phyloP scores from a whole-genome alignment of 2,329 filamentous ascomycete genomes.

The Talaromyces amestolkiae region DNA sequence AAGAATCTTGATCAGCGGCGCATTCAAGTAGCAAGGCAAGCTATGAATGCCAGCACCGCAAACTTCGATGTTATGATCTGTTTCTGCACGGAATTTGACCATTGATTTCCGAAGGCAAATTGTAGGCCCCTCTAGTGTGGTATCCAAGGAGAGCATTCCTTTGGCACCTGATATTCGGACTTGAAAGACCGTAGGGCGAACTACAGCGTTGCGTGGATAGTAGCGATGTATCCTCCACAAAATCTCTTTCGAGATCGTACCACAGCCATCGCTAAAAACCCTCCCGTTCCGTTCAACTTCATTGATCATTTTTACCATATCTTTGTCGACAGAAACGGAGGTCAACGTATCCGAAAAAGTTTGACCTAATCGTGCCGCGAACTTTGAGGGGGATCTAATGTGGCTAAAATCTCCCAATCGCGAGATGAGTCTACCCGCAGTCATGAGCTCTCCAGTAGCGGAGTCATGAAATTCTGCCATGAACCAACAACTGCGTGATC shows the following conservation, averaged over 20 bases:
- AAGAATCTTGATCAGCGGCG: conserved; percentile 79
- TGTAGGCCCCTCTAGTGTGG: conserved; percentile 54
- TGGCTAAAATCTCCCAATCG: conserved; percentile 50
- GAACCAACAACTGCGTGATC: conserved; percentile 68
- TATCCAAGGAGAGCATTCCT: conserved; percentile 73
- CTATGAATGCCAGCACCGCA: conserved; percentile 63
- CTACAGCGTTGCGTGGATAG: conserved; percentile 25
- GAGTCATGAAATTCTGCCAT: conserved; percentile 44
- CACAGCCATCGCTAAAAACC: conserved; percentile 77
- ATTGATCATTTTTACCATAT: conserved; percentile 24
- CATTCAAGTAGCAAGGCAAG: conserved; percentile 69
- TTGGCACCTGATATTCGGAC: conserved; percentile 73
- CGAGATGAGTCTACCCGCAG: conserved; percentile 43
- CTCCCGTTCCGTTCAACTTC: conserved; percentile 38
- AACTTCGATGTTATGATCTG: conserved; percentile 27
- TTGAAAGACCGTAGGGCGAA: conserved; percentile 54
- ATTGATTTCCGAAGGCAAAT: conserved; percentile 70
- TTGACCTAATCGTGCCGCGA: conserved; percentile 59
- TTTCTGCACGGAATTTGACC: conserved; percentile 63
- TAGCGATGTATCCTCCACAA: conserved; percentile 59
- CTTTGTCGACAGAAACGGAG: conserved; percentile 52
- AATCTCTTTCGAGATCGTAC: conserved; percentile 64
- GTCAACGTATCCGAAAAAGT: conserved; percentile 74
- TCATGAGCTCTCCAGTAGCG: conserved; percentile 27
- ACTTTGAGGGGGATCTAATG: conserved; percentile 57